Percentiles rank a stretch among this genome's conserved stretches.
phyloP scores from a whole-genome alignment of 23 red algal species.

The Gracilariopsis chorda region DNA sequence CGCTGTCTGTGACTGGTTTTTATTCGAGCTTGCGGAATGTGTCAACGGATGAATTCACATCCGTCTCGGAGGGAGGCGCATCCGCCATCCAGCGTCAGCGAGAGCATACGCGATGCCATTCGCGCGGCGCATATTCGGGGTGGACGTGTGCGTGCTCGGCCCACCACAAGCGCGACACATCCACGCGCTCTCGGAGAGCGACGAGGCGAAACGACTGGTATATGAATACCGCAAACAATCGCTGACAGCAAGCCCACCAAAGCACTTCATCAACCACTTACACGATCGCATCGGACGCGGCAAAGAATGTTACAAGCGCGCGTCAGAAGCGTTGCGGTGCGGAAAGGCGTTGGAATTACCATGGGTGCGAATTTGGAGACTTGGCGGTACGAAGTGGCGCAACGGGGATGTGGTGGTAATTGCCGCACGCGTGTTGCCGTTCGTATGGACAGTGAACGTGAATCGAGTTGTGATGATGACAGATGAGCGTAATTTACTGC shows the following conservation, averaged over 20 bases:
- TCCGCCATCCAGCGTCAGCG: background rate
- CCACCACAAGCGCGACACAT: background rate
- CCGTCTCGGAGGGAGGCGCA: too few relatives aligned
- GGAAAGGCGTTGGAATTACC: constrained; percentile 18
- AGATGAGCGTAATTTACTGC: background rate
- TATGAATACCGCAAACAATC: background rate
- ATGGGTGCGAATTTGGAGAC: constrained; percentile 56
- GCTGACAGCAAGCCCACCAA: background rate
- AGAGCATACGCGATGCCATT: background rate
- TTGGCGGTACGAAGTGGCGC: background rate
- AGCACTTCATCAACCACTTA: constrained; percentile 13
- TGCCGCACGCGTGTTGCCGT: constrained; percentile 36
- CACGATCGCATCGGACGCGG: background rate
- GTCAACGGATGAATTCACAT: too few relatives aligned
- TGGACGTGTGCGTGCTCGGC: background rate
- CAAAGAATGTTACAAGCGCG: background rate
- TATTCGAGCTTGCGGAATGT: too few relatives aligned
- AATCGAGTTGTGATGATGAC: constrained; percentile 30
- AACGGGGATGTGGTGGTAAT: constrained; percentile 34
- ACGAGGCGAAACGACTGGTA: background rate
- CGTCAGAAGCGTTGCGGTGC: background rate
- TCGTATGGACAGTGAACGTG: constrained; percentile 51
- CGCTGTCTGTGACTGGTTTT: too few relatives aligned
- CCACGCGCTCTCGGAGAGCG: background rate
- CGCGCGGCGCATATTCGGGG: background rate